Evolutionary conservation across 768 basidiomycete species (phyloP).

Genomic region (Lanmaoa pseudosensibilis): DNA sequence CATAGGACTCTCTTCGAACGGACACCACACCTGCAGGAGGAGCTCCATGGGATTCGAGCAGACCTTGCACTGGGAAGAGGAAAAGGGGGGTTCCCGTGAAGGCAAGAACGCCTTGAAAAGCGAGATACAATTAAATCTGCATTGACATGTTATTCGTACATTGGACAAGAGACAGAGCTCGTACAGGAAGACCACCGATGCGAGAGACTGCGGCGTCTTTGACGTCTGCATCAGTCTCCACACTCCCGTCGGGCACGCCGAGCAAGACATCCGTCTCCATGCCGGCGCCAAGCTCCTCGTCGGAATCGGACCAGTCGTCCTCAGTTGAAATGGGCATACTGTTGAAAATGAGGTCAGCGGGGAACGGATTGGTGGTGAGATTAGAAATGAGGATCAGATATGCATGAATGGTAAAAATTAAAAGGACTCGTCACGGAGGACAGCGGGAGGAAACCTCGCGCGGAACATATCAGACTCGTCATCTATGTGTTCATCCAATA

Average conservation of each 20-base stretch:
- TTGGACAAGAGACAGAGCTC: slow-evolving; percentile 46
- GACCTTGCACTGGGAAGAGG: slow-evolving; percentile 67
- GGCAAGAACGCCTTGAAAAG: slow-evolving; percentile 70
- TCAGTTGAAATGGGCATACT: slow-evolving; percentile 45
- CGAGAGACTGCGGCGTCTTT: slow-evolving; percentile 82
- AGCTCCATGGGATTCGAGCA: slow-evolving; percentile 79
- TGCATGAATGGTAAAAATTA: slow-evolving; percentile 89
- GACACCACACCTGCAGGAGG: slow-evolving; percentile 87
- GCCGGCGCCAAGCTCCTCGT: slow-evolving; percentile 56
- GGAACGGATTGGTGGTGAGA: slow-evolving; percentile 1
- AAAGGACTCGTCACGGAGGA: slow-evolving; percentile 61
- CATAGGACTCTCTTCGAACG: slow-evolving; percentile 80
- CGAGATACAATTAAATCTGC: slow-evolving; percentile 44
- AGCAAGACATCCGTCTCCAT: slow-evolving; percentile 74
- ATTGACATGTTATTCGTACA: slow-evolving; percentile 49
- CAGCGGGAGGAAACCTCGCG: slow-evolving; percentile 60
- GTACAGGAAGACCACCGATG: slow-evolving; percentile 88
- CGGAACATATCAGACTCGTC: slow-evolving; percentile 77
- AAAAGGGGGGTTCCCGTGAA: slow-evolving; percentile 56
- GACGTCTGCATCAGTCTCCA: slow-evolving; percentile 58
- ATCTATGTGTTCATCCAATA: slow-evolving; percentile 54
- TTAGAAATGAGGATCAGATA: slow-evolving; percentile 56
- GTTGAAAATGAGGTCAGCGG: slow-evolving; percentile 6
- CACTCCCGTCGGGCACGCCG: slow-evolving; percentile 75
- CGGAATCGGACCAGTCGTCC: slow-evolving; percentile 81